A percentile compares a stretch with the other conserved stretches of the same genome.
Conservation (phyloP, 129 eudicot species). For the Pulicaria dysenterica region DNA sequence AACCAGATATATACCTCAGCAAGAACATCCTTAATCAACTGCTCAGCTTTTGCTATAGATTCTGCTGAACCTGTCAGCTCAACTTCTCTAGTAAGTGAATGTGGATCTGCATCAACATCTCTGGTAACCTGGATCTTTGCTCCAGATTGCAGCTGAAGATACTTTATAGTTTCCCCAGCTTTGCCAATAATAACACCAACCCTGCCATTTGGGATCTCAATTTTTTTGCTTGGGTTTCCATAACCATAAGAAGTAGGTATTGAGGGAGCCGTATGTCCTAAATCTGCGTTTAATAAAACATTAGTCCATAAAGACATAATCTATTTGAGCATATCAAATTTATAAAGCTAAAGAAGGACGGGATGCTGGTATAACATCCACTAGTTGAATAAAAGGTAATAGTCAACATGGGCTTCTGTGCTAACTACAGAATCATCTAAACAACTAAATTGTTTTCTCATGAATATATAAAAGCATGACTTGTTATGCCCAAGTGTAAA, state of each 20-base stretch:
- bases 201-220: conserved; percentile 82
- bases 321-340: neutral
- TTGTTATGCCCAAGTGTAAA: no score
- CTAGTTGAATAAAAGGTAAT: neutral
- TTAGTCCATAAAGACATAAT: neutral
- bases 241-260: conserved; percentile 57
- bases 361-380: neutral
- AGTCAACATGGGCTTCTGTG: neutral
- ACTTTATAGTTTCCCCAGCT: conserved; percentile 85
- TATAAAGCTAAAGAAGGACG: neutral
- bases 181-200: conserved; percentile 95
- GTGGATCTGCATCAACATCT: conserved; percentile 82
- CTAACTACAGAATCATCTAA: neutral
- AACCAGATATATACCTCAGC: conserved; percentile 54
- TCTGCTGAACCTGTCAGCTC: conserved; percentile 80
- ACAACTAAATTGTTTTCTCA: neutral
- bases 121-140: conserved; percentile 92
- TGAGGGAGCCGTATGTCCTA: conserved; percentile 43
- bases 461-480: no score
- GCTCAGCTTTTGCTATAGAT: conserved; percentile 79
- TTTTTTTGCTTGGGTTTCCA: conserved; percentile 66
- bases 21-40: conserved; percentile 72
- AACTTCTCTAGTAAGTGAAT: conserved; percentile 65
- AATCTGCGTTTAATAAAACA: conserved; percentile 39
- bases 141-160: conserved; percentile 81